Conservation (phyloP, 176 grass and related monocot genomes). For the Elaeis guineensis region DNA sequence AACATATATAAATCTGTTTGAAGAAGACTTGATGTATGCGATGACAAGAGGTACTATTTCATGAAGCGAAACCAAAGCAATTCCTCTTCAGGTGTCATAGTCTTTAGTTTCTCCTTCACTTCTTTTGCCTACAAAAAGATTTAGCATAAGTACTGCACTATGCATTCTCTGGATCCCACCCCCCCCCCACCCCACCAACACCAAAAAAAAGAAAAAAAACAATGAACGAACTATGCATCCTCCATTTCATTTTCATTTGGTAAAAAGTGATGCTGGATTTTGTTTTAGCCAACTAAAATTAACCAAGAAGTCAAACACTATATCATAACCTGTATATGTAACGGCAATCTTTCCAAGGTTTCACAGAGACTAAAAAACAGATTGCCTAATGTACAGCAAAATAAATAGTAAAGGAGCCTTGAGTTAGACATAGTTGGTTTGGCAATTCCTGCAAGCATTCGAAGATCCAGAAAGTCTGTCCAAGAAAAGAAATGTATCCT, state of each 20-base stretch:
- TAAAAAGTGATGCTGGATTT: too few relatives aligned
- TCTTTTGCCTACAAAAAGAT: constrained; percentile 49
- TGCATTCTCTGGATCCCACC: not conserved
- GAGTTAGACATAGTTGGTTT: constrained; percentile 70
- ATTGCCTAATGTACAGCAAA: too few relatives aligned
- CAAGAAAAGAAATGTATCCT: constrained; percentile 58
- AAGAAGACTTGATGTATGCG: constrained; percentile 28
- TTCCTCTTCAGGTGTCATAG: constrained; percentile 52
- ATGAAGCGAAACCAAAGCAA: constrained; percentile 31
- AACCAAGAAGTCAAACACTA: too few relatives aligned
- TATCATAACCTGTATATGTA: too few relatives aligned
- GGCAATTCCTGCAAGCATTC: constrained; percentile 46
- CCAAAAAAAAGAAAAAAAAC: too few relatives aligned
- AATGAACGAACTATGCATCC: too few relatives aligned
- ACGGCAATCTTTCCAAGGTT: too few relatives aligned
- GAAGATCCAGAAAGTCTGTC: constrained; percentile 65
- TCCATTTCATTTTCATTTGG: too few relatives aligned
- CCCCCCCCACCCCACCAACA: too few relatives aligned
- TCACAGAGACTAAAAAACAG: too few relatives aligned
- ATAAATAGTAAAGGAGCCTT: constrained; percentile 43
- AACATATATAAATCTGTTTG: constrained; percentile 59
- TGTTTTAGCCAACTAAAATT: too few relatives aligned
- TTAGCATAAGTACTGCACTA: constrained; percentile 12
- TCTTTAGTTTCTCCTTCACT: constrained; percentile 54
- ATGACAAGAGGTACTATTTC: constrained; percentile 68